Conservation (phyloP, 768 basidiomycete genomes). For the Gyrodon lividus region DNA sequence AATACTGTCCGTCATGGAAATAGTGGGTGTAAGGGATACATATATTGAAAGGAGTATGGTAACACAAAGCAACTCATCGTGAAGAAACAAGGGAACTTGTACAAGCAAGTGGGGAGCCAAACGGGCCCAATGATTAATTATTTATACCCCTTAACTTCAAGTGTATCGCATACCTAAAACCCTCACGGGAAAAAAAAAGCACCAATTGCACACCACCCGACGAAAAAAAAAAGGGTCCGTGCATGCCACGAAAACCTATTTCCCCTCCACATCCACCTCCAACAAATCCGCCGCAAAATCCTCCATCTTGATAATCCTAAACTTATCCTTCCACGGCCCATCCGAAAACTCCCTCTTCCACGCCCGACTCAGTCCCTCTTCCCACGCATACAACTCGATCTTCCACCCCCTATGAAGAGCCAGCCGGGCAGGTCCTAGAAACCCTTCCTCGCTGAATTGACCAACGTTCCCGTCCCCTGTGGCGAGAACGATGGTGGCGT, state of each 20-base stretch:
- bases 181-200: neutral
- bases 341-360: constrained; percentile 76
- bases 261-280: constrained; percentile 36
- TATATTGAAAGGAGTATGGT: neutral
- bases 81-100: neutral
- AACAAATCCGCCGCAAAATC: constrained; percentile 62
- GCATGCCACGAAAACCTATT: constrained; percentile 5
- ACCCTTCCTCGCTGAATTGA: constrained; percentile 92
- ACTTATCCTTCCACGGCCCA: constrained; percentile 39
- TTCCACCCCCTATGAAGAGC: constrained; percentile 89
- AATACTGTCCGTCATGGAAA: too few species aligned
- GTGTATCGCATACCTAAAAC: too few species aligned
- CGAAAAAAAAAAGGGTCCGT: too few species aligned
- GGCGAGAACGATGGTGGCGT: constrained; percentile 83
- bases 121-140: too few species aligned
- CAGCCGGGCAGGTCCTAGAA: constrained; percentile 81
- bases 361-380: constrained; percentile 73
- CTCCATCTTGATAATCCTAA: constrained; percentile 63
- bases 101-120: neutral
- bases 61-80: neutral
- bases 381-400: constrained; percentile 95
- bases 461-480: constrained; percentile 93
- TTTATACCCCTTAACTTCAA: neutral
- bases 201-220: too few species aligned
- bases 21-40: neutral